Percentiles rank a stretch among this genome's conserved stretches.
Evolutionary conservation across 2,329 filamentous ascomycete species (phyloP).

Genomic region (Monilinia polystroma): DNA sequence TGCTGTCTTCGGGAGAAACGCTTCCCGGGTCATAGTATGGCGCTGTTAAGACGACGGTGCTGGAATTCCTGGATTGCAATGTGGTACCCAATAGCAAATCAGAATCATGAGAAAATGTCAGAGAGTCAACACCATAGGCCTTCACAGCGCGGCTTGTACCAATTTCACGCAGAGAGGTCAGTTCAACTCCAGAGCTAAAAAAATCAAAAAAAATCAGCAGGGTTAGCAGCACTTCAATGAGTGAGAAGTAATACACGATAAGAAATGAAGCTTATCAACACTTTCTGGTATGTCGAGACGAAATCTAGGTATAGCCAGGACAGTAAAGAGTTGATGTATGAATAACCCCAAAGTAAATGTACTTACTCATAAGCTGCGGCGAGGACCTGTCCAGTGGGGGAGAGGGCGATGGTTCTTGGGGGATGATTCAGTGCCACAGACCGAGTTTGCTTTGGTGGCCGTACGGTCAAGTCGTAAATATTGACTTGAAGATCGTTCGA

Average conservation of each 20-base stretch:
- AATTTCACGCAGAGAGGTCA: constrained; percentile 68
- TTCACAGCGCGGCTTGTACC: constrained; percentile 69
- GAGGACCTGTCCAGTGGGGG: constrained; percentile 76
- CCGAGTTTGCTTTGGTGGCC: constrained; percentile 68
- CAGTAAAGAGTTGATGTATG: no score
- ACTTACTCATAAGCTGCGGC: constrained; percentile 74
- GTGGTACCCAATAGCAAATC: constrained; percentile 78
- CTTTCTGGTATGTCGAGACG: neutral
- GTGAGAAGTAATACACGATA: neutral
- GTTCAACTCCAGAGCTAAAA: constrained; percentile 68
- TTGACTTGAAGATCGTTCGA: constrained; percentile 83
- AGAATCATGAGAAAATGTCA: constrained; percentile 75
- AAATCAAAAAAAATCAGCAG: neutral
- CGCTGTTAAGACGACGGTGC: constrained; percentile 68
- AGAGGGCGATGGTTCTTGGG: constrained; percentile 75
- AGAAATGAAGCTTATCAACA: neutral
- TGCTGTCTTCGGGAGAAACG: constrained; percentile 62
- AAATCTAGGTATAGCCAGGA: neutral
- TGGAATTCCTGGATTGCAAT: constrained; percentile 60
- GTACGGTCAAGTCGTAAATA: constrained; percentile 69
- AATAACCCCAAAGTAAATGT: neutral
- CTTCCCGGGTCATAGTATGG: constrained; percentile 75
- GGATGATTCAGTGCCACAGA: constrained; percentile 76
- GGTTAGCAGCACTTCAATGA: constrained; percentile 10
- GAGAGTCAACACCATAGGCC: constrained; percentile 70